These are phyloP conservation scores for Psidium friedrichsthalianum DNA, from an alignment of 345 rosid genomes.

Conservation along the genomic window DNA sequence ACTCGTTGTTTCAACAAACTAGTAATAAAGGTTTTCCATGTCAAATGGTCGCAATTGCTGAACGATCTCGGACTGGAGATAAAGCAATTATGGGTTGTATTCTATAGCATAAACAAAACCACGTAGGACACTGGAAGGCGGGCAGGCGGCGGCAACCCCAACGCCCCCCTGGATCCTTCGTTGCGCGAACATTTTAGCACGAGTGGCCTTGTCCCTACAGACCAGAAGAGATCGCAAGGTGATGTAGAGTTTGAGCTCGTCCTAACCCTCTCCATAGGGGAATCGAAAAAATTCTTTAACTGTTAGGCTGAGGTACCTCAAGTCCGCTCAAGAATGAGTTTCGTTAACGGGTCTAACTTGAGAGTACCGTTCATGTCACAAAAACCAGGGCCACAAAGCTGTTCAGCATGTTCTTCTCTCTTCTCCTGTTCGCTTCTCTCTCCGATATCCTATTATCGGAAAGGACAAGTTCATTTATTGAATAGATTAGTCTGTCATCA, in stretches of 20 bases:
- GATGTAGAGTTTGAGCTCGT: background rate
- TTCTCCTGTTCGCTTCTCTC: background rate
- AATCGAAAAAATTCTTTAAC: background rate
- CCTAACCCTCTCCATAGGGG: background rate
- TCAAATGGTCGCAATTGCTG: background rate
- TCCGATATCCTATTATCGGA: background rate
- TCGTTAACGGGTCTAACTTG: background rate
- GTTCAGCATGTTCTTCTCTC: background rate
- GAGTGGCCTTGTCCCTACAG: background rate
- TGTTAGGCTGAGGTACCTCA: background rate
- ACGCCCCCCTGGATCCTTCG: background rate
- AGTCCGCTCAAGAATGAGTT: background rate
- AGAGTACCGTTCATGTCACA: background rate
- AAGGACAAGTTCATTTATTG: background rate
- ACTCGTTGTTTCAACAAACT: background rate
- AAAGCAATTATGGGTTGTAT: too few relatives aligned
- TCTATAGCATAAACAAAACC: too few relatives aligned
- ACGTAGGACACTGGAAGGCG: too few relatives aligned
- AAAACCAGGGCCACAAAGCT: background rate
- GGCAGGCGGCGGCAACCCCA: too few relatives aligned
- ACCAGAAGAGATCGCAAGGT: background rate
- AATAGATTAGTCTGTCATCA: background rate
- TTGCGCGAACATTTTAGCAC: background rate
- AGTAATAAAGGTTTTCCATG: background rate
- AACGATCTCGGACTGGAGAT: background rate